Evolutionary conservation across 2,329 filamentous ascomycete genomes (phyloP), one percentile per base, ranked within the genome.

Genomic region (Fusarium vanettenii): DNA sequence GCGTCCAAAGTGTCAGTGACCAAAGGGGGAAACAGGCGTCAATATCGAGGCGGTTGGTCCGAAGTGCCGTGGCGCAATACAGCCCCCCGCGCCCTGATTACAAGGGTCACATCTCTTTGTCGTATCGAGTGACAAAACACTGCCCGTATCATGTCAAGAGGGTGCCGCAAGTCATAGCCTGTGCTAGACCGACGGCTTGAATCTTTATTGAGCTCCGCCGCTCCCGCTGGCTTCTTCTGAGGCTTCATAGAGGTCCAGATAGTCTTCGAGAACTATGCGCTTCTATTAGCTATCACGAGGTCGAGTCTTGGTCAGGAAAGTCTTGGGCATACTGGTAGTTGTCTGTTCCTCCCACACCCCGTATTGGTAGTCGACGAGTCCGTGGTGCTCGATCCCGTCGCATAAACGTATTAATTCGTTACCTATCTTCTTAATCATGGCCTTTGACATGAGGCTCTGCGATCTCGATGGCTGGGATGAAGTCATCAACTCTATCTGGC

Each of bases 301-400:
- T 61, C 43, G 35, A 66, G 65, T 50, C 48, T 27, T 48, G 27
- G 56, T 56, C 33, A 11, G 33, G 35, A 52, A 10, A 52, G 48
- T 52, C 11, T 52, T n/a, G 79, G 79, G 88, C 94, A 84, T 87
- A 98, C 95, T 89, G 68, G 90, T 89, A 77, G 97, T 90, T 77
- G 98, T 98, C 80, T 94, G 92, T 81, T 98, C 95, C 84, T 98
- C 97, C 90, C 95, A 97, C 29, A 98, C 94, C 10, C 97, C 97
- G 85, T 98, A 97, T 80, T 98, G 93, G 82, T 98, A 99, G 84
- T 99, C 97, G 13, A 99, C 95, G 57, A 99, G 86, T n/a, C 97
- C 97, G 80, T 97, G 92, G 76, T 93, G 92, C 83, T 98, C 96
- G 72, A 98, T 90, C 60, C 90, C 90, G 81, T 98, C 95, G 81